These are phyloP conservation scores for Chenopodium berlandieri DNA, from an alignment of 148 eudicot genomes.

Conservation along the genomic window DNA sequence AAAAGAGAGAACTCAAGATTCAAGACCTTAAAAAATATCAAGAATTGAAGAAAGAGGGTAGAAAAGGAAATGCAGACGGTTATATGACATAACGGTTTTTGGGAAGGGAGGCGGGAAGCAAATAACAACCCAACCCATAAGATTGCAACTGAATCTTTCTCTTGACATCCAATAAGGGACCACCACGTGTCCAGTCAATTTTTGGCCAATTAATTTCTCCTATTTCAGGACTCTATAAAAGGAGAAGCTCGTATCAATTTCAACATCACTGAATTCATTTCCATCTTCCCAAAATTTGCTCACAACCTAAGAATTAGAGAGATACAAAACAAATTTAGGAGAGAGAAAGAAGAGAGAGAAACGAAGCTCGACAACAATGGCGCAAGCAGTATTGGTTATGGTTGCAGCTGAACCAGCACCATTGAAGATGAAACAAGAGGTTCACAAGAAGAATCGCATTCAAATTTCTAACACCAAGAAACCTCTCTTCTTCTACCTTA, in stretches of 20 bases:
- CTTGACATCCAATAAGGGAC: not conserved
- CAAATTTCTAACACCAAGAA: conserved; percentile 48
- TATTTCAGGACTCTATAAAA: not conserved
- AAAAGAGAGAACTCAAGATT: too few species aligned
- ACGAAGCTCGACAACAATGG: conserved; percentile 4
- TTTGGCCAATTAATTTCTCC: not conserved
- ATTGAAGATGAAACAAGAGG: not conserved
- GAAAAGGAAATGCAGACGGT: too few species aligned
- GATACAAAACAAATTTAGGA: not conserved
- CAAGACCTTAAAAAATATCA: too few species aligned
- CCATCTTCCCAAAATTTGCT: not conserved
- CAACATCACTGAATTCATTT: too few species aligned
- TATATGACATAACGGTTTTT: too few species aligned
- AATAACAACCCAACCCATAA: not conserved
- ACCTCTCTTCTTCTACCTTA: conserved; percentile 50
- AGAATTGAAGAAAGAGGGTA: too few species aligned
- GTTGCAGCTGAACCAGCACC: not conserved
- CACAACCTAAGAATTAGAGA: not conserved
- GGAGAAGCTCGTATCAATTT: too few species aligned
- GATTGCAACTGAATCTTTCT: not conserved
- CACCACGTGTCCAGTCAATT: conserved; percentile 8
- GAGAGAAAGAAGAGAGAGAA: not conserved
- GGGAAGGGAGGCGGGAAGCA: too few species aligned
- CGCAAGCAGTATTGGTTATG: conserved; percentile 18
- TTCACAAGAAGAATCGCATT: conserved; percentile 42